Evolutionary conservation across 169 alveolate genomes (phyloP), one percentile per base, ranked within the genome.

Genomic region (Plasmodium cynomolgi): DNA sequence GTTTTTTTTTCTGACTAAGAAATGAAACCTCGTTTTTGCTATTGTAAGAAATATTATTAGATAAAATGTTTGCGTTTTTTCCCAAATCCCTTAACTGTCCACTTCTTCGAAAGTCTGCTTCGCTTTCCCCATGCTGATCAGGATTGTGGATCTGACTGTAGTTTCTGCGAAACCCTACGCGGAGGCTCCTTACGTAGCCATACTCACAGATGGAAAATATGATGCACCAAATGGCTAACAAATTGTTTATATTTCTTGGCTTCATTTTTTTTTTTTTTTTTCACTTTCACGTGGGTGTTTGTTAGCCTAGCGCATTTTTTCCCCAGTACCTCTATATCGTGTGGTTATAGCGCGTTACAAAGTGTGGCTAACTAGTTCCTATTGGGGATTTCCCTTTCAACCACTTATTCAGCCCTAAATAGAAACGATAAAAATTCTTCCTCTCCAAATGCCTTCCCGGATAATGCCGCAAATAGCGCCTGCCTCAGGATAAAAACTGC

Each of bases 161-260:
- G 62, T 54, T 54, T 71, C 34, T 84, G 50, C 85, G 56, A 13
- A 15, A 8, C 41, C 47, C 54, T 23, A 75, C 15, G 4, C 80
- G 84, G n/a, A 77, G 26, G 47, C 86, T 50, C 2, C 47, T 56
- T 20, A 86, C 62, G n/a, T n/a, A 75, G 9, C 72, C 34, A 20
- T 39, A 33, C 6, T 86, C 74, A 75, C 26, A 86, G 37, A 86
- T 34, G 71, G 39, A 75, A 31, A 50, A 47, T 58, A 86, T n/a
- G 68, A 86, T 86, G 41, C 58, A 77, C 68, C 77, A 39, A 31
- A 86, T 17, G 37, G 77, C 29, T 9, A 71, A 29, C 68, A 47
- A 58, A 29, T 56, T 75, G 77, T 86, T 86, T 77, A 86, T 75
- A 86, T 75, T 86, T 75, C 81, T 33, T 34, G 68, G 23, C 34